phyloP scores from a whole-genome alignment of 2,329 filamentous ascomycete species.

The Purpureocillium lavendulum region DNA sequence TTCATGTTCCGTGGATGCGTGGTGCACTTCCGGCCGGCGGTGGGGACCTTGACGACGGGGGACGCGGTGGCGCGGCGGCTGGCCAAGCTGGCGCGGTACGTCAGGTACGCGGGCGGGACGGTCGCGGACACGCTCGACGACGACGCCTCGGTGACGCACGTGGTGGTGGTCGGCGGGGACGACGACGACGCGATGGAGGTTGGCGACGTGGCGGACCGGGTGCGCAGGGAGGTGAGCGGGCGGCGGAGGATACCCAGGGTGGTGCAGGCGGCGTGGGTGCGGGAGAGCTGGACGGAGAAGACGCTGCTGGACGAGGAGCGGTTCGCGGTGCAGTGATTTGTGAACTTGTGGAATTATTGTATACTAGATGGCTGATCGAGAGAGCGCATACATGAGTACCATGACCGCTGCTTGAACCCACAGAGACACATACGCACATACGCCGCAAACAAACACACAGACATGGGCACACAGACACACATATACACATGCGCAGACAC shows the following conservation, averaged over 20 bases:
- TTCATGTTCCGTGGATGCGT: constrained; percentile 43
- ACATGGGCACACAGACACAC: no score
- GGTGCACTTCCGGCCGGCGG: constrained; percentile 27
- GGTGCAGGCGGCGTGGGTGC: constrained; percentile 64
- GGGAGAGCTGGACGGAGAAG: constrained; percentile 69
- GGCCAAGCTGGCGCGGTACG: constrained; percentile 42
- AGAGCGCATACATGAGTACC: no score
- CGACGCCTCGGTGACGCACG: constrained; percentile 58
- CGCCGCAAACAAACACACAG: no score
- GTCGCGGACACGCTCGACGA: constrained; percentile 43
- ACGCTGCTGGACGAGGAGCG: constrained; percentile 75
- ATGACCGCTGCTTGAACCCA: no score
- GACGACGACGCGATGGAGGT: constrained; percentile 29
- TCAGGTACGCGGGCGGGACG: constrained; percentile 62
- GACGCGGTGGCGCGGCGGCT: constrained; percentile 22
- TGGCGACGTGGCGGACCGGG: constrained; percentile 27
- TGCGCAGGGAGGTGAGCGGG: constrained; percentile 37
- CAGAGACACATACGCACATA: no score
- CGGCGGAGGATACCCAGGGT: constrained; percentile 54
- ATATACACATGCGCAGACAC: no score
- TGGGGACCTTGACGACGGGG: constrained; percentile 10
- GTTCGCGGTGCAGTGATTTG: constrained; percentile 25
- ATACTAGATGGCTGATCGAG: no score
- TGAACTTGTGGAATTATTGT: no score
- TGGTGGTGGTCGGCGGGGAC: constrained; percentile 47